These are phyloP conservation scores for Dimocarpus longan DNA, from an alignment of 345 rosid genomes.

Conservation along the genomic window DNA sequence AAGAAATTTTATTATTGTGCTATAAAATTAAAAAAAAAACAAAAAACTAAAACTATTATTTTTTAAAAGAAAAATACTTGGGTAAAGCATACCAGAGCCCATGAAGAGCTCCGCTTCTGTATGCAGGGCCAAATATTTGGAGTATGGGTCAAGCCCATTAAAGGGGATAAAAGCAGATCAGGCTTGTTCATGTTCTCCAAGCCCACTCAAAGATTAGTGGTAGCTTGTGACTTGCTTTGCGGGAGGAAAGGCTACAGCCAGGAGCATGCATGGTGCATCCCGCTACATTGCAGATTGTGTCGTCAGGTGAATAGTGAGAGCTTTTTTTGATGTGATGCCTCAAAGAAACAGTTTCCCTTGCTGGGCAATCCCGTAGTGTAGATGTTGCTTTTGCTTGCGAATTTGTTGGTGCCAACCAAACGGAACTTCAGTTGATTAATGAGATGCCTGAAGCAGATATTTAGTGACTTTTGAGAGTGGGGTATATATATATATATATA, in stretches of 20 bases:
- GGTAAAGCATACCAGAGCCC: no score
- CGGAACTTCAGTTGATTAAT: conserved; percentile 43
- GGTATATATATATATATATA: neutral
- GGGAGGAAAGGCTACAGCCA: no score
- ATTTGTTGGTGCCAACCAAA: neutral
- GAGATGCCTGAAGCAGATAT: conserved; percentile 50
- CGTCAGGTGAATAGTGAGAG: no score
- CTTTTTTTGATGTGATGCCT: conserved; percentile 55
- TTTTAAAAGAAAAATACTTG: no score
- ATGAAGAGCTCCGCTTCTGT: no score
- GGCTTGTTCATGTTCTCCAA: neutral
- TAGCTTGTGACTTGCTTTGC: no score
- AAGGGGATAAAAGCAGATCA: neutral
- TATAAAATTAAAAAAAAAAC: no score
- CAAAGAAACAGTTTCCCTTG: conserved; percentile 52
- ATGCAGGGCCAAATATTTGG: no score
- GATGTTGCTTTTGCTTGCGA: conserved; percentile 47
- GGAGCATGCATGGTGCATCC: no score
- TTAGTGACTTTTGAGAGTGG: conserved; percentile 60
- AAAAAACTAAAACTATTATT: no score
- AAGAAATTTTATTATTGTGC: no score
- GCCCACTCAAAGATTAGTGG: neutral
- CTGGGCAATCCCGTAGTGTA: conserved; percentile 60
- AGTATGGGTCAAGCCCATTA: neutral
- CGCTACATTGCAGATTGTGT: no score